Evolutionary conservation across 2,329 filamentous ascomycete genomes (phyloP), one percentile per base, ranked within the genome.

Genomic region (Daldinia sp.): DNA sequence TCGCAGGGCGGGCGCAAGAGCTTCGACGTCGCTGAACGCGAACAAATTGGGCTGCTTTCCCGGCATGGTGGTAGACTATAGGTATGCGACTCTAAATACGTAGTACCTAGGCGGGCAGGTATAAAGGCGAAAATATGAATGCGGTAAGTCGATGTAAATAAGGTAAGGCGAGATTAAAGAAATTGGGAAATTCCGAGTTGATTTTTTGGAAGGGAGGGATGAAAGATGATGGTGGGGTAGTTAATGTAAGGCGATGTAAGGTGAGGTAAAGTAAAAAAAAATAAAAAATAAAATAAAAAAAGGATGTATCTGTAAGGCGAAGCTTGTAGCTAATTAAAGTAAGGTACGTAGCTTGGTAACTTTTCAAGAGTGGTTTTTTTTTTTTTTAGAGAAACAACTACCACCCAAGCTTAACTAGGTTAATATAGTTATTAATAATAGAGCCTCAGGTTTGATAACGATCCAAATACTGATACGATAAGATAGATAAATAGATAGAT

Each of bases 1-100:
- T 75, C 94, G 90, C 71, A 99, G 87, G 68, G 90, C 89, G 32
- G 85, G 81, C 17, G 93, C 92, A 70, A 99, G 88, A 63, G 87
- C 82, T 68, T 87, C 84, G 73, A 85, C 80, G 77, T 83, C 84
- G 70, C 87, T 81, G 79, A 96, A 98, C 70, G 91, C 87, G 84
- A 91, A 96, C 73, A 99, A 90, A 74, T 88, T 89, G 63, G 86
- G 83, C 73, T 86, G 84, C 68, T 84, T 85, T 72, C 80, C 81
- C 81, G 71, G 71, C 72, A 87, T 87, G 63, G 71, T 80, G 71
- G 47, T 63, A 34, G 13, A 25, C 19, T 23, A 19, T 15, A 7
- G n/a, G 35, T 15, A 30, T 61, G 52, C 21, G 39, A 56, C 21
- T 43, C 41, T 37, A 19, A n/a, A 34, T 32, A 50, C 11, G 30